Conservation (phyloP, 106 monocot species). For the Gastrodia elata region DNA sequence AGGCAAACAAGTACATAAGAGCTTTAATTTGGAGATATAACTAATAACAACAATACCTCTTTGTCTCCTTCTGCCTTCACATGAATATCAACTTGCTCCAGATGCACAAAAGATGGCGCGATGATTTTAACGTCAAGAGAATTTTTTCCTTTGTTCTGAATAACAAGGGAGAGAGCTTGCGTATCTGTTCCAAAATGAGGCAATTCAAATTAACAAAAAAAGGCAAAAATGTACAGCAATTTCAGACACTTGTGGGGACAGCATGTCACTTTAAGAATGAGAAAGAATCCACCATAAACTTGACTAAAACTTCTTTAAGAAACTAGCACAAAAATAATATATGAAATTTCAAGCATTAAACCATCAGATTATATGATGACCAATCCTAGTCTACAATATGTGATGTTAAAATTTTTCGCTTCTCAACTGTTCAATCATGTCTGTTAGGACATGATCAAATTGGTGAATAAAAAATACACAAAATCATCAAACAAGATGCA, state of each 20-base stretch:
- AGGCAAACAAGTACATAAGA: not conserved
- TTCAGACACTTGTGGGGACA: not conserved
- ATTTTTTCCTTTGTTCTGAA: conserved; percentile 55
- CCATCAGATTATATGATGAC: not conserved
- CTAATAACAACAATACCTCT: conserved; percentile 32
- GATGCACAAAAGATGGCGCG: conserved; percentile 41
- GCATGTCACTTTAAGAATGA: not conserved
- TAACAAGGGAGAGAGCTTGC: conserved; percentile 60
- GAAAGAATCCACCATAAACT: not conserved
- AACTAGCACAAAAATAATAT: not conserved
- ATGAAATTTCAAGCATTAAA: not conserved
- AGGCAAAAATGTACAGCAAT: not conserved
- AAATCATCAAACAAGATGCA: not conserved
- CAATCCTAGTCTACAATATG: not conserved
- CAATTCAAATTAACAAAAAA: not conserved
- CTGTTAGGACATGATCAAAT: not conserved
- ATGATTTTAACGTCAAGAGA: conserved; percentile 39
- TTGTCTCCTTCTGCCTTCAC: conserved; percentile 36
- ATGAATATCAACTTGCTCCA: conserved; percentile 30
- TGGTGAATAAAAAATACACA: not conserved
- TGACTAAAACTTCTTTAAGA: not conserved
- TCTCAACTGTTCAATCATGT: not conserved
- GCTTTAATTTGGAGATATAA: not conserved
- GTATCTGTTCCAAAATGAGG: conserved; percentile 36
- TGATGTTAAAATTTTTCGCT: not conserved